Evolutionary conservation across 139 green algal species (phyloP).

Genomic region (Edaphochlamys debaryana): DNA sequence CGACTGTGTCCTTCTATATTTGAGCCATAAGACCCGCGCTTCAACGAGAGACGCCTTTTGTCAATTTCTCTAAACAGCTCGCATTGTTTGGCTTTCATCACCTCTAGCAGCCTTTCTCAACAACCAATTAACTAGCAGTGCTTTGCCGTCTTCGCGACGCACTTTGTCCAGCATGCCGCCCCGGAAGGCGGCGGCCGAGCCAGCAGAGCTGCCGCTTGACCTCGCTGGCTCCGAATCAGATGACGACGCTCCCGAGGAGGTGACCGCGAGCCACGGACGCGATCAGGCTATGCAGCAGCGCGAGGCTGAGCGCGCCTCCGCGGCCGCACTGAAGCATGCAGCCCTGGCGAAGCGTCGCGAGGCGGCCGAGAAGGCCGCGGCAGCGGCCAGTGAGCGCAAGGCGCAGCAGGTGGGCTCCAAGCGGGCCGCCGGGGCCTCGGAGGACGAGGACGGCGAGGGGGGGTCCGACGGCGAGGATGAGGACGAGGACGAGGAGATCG

Average conservation of each 20-base stretch:
- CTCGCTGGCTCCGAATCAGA: too few species aligned
- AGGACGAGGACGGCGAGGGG: not conserved
- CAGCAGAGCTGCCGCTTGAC: too few species aligned
- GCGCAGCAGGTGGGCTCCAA: not conserved
- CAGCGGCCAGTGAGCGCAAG: not conserved
- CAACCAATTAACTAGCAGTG: too few species aligned
- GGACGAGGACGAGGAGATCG: not conserved
- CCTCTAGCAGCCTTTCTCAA: too few species aligned
- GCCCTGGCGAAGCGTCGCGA: not conserved
- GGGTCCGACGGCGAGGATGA: not conserved
- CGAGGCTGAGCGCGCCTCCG: not conserved
- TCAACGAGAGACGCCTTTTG: too few species aligned
- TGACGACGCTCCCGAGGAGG: slow-evolving; percentile 31
- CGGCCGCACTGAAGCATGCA: not conserved
- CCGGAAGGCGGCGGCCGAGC: too few species aligned
- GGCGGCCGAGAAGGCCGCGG: not conserved
- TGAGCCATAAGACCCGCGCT: too few species aligned
- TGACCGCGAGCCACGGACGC: not conserved
- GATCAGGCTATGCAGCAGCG: slow-evolving; percentile 6
- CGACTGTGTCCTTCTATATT: too few species aligned
- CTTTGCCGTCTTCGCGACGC: too few species aligned
- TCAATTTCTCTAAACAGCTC: too few species aligned
- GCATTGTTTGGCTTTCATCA: too few species aligned
- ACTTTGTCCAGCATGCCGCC: too few species aligned
- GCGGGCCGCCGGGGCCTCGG: not conserved